These are phyloP conservation scores for Aquilaria malaccensis DNA, from an alignment of 345 rosid species.

Conservation along the genomic window DNA sequence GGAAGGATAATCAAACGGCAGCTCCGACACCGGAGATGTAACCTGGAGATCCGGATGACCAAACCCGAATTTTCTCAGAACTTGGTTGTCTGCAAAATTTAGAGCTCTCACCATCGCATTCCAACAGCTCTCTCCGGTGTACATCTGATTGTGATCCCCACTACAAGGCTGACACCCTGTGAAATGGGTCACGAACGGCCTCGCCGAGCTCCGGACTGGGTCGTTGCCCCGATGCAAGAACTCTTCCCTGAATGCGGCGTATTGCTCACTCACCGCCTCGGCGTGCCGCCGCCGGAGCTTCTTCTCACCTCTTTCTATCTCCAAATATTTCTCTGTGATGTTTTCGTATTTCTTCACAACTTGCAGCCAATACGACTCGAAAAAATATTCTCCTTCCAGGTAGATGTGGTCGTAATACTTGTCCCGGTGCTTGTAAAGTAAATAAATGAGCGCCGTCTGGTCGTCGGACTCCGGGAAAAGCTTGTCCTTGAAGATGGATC, in stretches of 20 bases:
- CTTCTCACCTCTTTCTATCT: conserved; percentile 36
- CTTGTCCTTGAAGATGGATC: conserved; percentile 73
- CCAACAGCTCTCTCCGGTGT: conserved; percentile 74
- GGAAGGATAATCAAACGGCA: conserved; percentile 81
- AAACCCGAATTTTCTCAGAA: conserved; percentile 72
- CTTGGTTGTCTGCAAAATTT: conserved; percentile 96
- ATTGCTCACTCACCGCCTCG: conserved; percentile 74
- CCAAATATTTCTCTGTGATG: conserved; percentile 46
- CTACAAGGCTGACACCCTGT: conserved; percentile 96
- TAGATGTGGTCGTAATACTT: conserved; percentile 52
- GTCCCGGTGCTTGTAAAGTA: conserved; percentile 43
- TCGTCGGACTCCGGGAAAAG: conserved; percentile 82
- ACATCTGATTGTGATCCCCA: conserved; percentile 75
- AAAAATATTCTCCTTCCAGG: conserved; percentile 63
- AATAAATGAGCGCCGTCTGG: conserved; percentile 71
- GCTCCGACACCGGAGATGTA: conserved; percentile 41
- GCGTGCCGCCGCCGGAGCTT: conserved; percentile 71
- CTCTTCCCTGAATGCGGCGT: conserved; percentile 56
- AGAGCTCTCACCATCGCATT: conserved; percentile 73
- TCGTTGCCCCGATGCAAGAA: conserved; percentile 37
- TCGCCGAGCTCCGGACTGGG: conserved; percentile 53
- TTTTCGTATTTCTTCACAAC: conserved; percentile 41
- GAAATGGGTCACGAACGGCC: conserved; percentile 87
- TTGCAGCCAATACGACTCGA: conserved; percentile 78
- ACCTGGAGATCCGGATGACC: conserved; percentile 58